Evolutionary conservation across 1,284 basidiomycete genomes (phyloP).

Genomic region (Malassezia slooffiae): DNA sequence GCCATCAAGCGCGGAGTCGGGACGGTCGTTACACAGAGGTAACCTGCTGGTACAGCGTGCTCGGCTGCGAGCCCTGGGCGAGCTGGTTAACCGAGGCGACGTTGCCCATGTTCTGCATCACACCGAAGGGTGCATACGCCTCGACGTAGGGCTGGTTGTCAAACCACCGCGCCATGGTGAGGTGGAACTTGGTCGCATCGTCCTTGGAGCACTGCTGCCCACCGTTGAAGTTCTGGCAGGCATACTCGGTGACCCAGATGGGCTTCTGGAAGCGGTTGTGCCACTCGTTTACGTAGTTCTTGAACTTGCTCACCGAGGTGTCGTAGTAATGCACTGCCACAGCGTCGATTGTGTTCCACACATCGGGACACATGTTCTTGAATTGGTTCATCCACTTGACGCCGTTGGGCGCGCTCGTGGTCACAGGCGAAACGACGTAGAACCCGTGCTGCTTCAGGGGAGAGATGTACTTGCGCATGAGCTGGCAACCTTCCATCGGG

Average conservation of each 20-base stretch:
- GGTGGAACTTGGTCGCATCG: slow-evolving; percentile 48
- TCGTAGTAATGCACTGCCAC: slow-evolving; percentile 40
- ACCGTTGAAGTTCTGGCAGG: slow-evolving; percentile 42
- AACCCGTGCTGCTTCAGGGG: slow-evolving; percentile 33
- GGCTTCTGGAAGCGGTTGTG: slow-evolving; percentile 23
- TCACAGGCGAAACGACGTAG: slow-evolving; percentile 34
- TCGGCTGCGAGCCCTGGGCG: slow-evolving; percentile 21
- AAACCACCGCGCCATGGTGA: slow-evolving; percentile 45
- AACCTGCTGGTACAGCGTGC: slow-evolving; percentile 22
- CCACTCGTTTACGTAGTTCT: slow-evolving; percentile 28
- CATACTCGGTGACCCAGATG: slow-evolving; percentile 37
- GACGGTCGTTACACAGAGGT: too few species aligned
- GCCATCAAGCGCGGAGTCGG: too few species aligned
- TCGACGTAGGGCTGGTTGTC: slow-evolving; percentile 30
- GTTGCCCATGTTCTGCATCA: slow-evolving; percentile 33
- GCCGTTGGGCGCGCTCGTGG: slow-evolving; percentile 27
- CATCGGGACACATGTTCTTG: slow-evolving; percentile 19
- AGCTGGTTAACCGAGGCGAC: slow-evolving; percentile 24
- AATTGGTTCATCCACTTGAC: slow-evolving; percentile 30
- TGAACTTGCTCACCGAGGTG: slow-evolving; percentile 21
- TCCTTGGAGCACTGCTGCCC: slow-evolving; percentile 47
- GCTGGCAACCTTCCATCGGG: slow-evolving; percentile 19
- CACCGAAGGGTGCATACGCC: slow-evolving; percentile 32
- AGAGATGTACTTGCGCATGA: slow-evolving; percentile 29
- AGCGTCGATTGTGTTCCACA: slow-evolving; percentile 28